Percentiles rank a stretch among this genome's conserved stretches.
Conservation (phyloP, 805 yeast genomes). For the Zygosaccharomyces rouxii region DNA sequence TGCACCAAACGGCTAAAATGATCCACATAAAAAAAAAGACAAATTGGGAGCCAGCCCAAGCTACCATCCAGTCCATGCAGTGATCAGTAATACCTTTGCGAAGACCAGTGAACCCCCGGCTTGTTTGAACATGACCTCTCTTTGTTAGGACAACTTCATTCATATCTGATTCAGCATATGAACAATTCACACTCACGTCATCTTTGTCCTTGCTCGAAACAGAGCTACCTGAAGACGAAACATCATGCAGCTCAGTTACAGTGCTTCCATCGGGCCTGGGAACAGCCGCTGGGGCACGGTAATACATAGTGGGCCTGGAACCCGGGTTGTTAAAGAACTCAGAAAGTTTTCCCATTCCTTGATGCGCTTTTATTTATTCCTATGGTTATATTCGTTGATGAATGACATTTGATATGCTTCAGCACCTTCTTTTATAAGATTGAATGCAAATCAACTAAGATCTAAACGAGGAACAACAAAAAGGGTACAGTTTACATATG, state of each 20-base stretch:
- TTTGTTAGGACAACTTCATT: not conserved
- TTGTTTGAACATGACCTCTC: constrained; percentile 19
- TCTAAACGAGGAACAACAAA: too few species aligned
- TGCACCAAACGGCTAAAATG: constrained; percentile 28
- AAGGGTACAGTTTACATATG: too few species aligned
- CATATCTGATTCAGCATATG: not conserved
- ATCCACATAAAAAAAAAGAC: constrained; percentile 30
- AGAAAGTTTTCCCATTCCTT: constrained; percentile 20
- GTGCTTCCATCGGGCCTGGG: not conserved
- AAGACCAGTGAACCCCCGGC: constrained; percentile 29
- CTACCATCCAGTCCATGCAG: constrained; percentile 25
- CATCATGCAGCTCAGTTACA: not conserved
- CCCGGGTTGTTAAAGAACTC: constrained; percentile 27
- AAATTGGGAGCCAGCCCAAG: constrained; percentile 28
- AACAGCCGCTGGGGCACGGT: constrained; percentile 14
- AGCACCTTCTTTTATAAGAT: too few species aligned
- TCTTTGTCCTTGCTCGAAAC: not conserved
- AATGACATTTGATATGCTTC: too few species aligned
- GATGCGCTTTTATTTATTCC: not conserved
- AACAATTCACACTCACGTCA: not conserved
- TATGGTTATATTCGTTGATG: too few species aligned
- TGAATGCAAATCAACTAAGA: too few species aligned
- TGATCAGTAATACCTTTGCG: constrained; percentile 22
- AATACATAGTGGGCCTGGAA: constrained; percentile 13
- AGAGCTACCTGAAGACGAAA: not conserved